Conservation (phyloP, 257 asterid species). For the Paraleonurus japonicus region DNA sequence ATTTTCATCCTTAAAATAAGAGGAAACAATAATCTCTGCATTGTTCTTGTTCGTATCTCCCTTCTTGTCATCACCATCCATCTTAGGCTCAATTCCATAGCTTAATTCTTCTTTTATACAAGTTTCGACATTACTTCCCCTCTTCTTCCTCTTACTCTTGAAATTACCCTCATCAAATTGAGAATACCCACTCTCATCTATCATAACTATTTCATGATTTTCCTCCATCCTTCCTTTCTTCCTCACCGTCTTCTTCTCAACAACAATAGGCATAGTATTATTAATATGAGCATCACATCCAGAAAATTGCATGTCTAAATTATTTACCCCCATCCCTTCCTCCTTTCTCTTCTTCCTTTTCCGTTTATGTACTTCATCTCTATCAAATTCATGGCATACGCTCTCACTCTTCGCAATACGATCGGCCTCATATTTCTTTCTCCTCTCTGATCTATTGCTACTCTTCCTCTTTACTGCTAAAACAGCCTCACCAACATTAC, state of each 20-base stretch:
- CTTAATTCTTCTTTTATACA: neutral
- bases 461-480: neutral
- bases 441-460: neutral
- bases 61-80: neutral
- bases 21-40: neutral
- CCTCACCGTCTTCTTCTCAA: slow-evolving; percentile 8
- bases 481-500: neutral
- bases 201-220: neutral
- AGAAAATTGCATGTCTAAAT: neutral
- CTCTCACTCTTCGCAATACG: neutral
- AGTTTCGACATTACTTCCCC: neutral
- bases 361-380: neutral
- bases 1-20: neutral
- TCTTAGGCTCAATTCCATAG: neutral
- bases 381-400: neutral
- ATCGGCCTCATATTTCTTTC: neutral
- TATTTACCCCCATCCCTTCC: neutral
- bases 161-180: neutral
- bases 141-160: slow-evolving; percentile 3
- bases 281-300: neutral
- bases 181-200: slow-evolving; percentile 15
- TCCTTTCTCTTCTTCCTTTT: neutral
- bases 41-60: neutral
- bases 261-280: neutral
- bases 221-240: neutral